Evolutionary conservation across 768 basidiomycete genomes (phyloP), one percentile per base, ranked within the genome.

Genomic region (Rhodocollybia butyracea): DNA sequence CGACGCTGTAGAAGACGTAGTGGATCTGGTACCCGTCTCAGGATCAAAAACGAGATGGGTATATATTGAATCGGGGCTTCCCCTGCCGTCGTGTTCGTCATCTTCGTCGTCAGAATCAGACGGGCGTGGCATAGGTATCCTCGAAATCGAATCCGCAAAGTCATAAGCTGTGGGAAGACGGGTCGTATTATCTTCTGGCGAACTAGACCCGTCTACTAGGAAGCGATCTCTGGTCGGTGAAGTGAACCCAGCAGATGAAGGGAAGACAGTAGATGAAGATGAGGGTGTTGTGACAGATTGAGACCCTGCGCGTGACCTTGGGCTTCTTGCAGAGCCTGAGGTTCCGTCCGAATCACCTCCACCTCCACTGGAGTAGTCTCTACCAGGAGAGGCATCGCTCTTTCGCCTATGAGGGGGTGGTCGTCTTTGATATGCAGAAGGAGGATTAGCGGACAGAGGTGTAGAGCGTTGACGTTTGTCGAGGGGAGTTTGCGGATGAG

Each of bases 311-410:
- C 88, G 85, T 30, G 74, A 70, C 21, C 55, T 47, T 5, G 29
- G n/a, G 24, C 21, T 29, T 26, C 22, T 29, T 3, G 6, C 26
- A 12, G 46, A 10, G 7, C 36, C 21, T 43, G 48, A 40, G 60
- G 80, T 48, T 40, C 89, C 90, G 76, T 93, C 91, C 2, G 85
- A 84, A 60, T 93, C 91, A 62, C 90, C 91, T 27, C 77, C 72
- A n/a, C 86, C 86, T 10, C 48, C 48, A 27, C 48, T 50, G 8
- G 48, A 50, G 22, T 50, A 50, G 3, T 24, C 48, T 50, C 48
- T 50, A 15, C 48, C 48, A 22, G 48, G 48, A 5, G 48, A 50
- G 3, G 87, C 88, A 60, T 89, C 81, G 57, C 90, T 91, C 71
- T 79, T 88, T 51, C 89, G 74, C 52, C 91, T 76, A 43, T 77